These are phyloP conservation scores for Phyllosticta citribraziliensis DNA, from an alignment of 2,329 filamentous ascomycete species.

Conservation along the genomic window DNA sequence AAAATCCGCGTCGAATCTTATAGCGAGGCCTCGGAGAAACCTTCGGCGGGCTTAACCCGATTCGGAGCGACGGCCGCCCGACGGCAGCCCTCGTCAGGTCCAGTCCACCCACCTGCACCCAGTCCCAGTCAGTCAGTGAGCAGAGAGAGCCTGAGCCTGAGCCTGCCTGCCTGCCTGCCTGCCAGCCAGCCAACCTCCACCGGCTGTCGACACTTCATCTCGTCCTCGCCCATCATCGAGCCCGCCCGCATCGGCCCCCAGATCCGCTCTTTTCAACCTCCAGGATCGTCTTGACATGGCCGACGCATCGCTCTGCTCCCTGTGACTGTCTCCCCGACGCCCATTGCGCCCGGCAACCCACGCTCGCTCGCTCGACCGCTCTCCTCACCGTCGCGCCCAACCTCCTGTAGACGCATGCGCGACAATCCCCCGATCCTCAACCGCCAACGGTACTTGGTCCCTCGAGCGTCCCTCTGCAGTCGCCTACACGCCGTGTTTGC, in stretches of 20 bases:
- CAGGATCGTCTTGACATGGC: slow-evolving; percentile 9
- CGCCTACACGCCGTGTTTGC: slow-evolving; percentile 5
- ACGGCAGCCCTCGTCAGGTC: not conserved
- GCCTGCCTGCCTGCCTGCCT: no score
- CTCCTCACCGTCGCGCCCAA: slow-evolving; percentile 9
- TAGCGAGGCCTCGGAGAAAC: slow-evolving; percentile 8
- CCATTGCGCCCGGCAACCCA: slow-evolving; percentile 10
- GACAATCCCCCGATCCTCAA: slow-evolving; percentile 1
- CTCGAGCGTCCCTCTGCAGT: not conserved
- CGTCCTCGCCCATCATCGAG: slow-evolving; percentile 9
- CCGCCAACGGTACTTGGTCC: not conserved
- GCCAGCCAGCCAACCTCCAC: not conserved
- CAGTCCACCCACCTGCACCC: no score
- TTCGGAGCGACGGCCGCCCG: slow-evolving; percentile 1
- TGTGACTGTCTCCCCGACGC: not conserved
- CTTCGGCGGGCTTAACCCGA: slow-evolving; percentile 6
- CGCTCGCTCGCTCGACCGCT: slow-evolving; percentile 2
- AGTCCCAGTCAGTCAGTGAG: no score
- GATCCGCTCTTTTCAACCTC: slow-evolving; percentile 3
- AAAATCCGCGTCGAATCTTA: not conserved
- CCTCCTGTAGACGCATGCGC: slow-evolving; percentile 8
- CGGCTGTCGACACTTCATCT: slow-evolving; percentile 9
- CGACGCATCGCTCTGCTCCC: slow-evolving; percentile 1
- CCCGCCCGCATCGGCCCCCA: slow-evolving; percentile 6
- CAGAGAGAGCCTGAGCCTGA: no score